Evolutionary conservation across 1,139 yeast species (phyloP).

Genomic region (Dujonia santamariae): DNA sequence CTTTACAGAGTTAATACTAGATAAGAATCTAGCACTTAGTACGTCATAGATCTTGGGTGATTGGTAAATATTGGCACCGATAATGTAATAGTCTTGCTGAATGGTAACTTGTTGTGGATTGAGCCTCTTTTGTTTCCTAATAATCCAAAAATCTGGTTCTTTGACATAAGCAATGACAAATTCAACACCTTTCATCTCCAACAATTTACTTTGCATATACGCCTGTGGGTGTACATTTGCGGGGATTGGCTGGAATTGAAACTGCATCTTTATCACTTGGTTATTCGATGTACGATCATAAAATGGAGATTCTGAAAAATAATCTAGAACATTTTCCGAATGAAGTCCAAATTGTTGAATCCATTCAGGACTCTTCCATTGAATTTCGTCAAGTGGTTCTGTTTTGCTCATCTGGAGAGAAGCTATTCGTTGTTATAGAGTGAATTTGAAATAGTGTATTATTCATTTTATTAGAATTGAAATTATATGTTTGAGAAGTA

Average conservation of each 20-base stretch:
- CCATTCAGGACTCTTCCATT: conserved; percentile 98
- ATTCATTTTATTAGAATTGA: too few relatives aligned
- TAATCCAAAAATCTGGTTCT: conserved; percentile 92
- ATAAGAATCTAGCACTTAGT: conserved; percentile 35
- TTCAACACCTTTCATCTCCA: conserved; percentile 82
- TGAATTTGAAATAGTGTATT: too few relatives aligned
- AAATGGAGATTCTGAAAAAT: conserved; percentile 91
- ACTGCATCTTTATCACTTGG: conserved; percentile 93
- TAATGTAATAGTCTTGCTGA: conserved; percentile 70
- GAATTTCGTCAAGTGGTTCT: conserved; percentile 74
- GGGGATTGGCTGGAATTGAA: conserved; percentile 71
- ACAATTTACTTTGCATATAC: conserved; percentile 54
- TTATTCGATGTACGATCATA: conserved; percentile 92
- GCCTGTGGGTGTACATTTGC: conserved; percentile 31
- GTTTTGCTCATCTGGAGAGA: conserved; percentile 12
- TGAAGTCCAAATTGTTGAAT: conserved; percentile 83
- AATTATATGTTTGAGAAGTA: too few relatives aligned
- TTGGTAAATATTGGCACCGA: conserved; percentile 91
- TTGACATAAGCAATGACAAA: conserved; percentile 70
- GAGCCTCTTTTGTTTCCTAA: conserved; percentile 73
- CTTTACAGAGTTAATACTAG: conserved; percentile 36
- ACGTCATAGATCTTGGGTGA: conserved; percentile 61
- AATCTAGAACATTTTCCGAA: conserved; percentile 87
- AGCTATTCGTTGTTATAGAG: too few relatives aligned
- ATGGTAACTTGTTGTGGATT: conserved; percentile 52